These are phyloP conservation scores for Xylaria cubensis DNA, from an alignment of 495 filamentous ascomycete species.

Conservation along the genomic window DNA sequence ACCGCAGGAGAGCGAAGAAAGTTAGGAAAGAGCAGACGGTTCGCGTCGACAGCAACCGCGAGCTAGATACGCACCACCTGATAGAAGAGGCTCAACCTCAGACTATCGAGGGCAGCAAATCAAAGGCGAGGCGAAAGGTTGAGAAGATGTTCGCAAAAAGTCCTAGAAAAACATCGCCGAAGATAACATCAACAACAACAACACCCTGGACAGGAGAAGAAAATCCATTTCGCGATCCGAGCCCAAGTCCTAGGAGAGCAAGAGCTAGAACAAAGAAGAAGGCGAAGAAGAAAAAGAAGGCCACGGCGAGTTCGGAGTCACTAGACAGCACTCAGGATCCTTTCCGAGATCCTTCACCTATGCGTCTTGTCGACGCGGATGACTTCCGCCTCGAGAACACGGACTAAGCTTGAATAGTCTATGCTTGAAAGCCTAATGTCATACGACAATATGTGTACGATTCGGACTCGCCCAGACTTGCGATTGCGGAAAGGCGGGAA, in stretches of 20 bases:
- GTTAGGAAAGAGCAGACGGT: not conserved
- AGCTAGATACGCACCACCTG: not conserved
- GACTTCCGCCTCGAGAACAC: conserved; percentile 16
- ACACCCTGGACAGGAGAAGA: not conserved
- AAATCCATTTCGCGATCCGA: conserved; percentile 17
- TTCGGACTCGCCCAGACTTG: not conserved
- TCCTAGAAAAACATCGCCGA: not conserved
- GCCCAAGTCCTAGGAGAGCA: not conserved
- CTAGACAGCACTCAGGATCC: conserved; percentile 13
- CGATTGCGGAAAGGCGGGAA: not conserved
- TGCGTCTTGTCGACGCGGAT: conserved; percentile 18
- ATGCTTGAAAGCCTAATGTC: not conserved
- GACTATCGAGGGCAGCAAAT: not conserved
- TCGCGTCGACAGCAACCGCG: not conserved
- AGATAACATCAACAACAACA: not conserved
- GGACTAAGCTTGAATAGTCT: not conserved
- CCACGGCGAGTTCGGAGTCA: not conserved
- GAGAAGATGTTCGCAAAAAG: not conserved
- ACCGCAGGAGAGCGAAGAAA: not conserved
- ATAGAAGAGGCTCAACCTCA: not conserved
- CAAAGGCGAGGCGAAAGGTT: not conserved
- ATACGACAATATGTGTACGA: not conserved
- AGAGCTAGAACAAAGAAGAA: not conserved
- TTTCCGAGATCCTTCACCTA: conserved; percentile 21
- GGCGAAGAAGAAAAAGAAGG: conserved; percentile 3